phyloP scores from a whole-genome alignment of 2,329 filamentous ascomycete genomes.

The Lasiodiplodia hormozganensis region DNA sequence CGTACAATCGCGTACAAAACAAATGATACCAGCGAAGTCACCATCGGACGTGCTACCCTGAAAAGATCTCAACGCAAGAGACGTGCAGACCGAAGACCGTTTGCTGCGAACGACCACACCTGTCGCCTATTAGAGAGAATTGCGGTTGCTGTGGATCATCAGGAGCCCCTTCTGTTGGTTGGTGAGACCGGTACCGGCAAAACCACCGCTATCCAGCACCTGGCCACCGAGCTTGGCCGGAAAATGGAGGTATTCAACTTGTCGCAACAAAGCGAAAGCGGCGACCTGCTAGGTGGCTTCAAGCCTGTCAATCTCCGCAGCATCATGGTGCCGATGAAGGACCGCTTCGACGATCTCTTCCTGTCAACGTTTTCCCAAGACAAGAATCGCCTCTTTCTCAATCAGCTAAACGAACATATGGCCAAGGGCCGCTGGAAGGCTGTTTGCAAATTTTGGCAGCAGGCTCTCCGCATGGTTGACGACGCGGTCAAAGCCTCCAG shows the following conservation, averaged over 20 bases:
- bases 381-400: conserved; percentile 82
- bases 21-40: conserved; percentile 46
- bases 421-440: conserved; percentile 86
- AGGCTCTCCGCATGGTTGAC: conserved; percentile 87
- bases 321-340: conserved; percentile 86
- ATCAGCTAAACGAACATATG: conserved; percentile 79
- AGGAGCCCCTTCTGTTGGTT: conserved; percentile 93
- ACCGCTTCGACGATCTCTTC: conserved; percentile 92
- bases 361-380: conserved; percentile 83
- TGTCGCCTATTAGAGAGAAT: conserved; percentile 87
- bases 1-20: conserved; percentile 64
- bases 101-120: conserved; percentile 88
- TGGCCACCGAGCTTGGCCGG: conserved; percentile 82
- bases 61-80: conserved; percentile 32
- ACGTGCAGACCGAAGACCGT: conserved; percentile 47
- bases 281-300: conserved; percentile 94
- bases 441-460: conserved; percentile 83
- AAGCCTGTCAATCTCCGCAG: conserved; percentile 93
- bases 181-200: conserved; percentile 99
- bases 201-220: conserved; percentile 92
- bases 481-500: conserved; percentile 41
- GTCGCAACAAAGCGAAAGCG: conserved; percentile 96
- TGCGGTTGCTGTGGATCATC: conserved; percentile 77
- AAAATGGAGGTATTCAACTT: conserved; percentile 93
- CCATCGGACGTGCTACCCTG: conserved; percentile 55